A percentile compares a stretch with the other conserved stretches of the same genome.
Evolutionary conservation across 306 rosid genomes (phyloP).

Genomic region (Malus asiatica): DNA sequence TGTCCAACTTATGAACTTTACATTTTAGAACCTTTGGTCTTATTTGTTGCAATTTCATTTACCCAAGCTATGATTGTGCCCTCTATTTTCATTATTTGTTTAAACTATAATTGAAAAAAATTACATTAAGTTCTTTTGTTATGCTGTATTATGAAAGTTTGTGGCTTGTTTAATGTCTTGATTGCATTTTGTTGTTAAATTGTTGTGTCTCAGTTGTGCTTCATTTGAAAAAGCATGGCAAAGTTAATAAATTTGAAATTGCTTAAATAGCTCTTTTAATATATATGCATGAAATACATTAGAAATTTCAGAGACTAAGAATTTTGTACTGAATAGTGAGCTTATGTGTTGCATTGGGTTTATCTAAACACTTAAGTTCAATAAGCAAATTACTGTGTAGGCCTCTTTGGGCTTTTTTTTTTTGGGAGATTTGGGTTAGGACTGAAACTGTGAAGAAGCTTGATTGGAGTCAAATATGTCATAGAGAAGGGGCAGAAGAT

Average conservation of each 20-base stretch:
- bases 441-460: background rate
- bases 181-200: background rate
- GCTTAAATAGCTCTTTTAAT: background rate
- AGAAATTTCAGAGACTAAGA: background rate
- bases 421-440: background rate
- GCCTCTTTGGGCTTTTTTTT: background rate
- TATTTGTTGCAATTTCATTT: background rate
- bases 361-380: background rate
- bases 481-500: background rate
- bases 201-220: background rate
- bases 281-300: background rate
- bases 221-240: background rate
- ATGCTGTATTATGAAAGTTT: background rate
- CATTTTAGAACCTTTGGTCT: background rate
- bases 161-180: no score
- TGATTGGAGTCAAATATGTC: background rate
- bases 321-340: background rate
- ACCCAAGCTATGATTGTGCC: background rate
- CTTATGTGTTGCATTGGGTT: background rate
- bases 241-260: background rate
- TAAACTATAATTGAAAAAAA: background rate
- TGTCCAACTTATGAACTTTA: background rate
- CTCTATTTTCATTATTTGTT: background rate
- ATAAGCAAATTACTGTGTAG: background rate
- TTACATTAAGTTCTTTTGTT: background rate